These are phyloP conservation scores for Austroboletus olivaceoglutinosus DNA, from an alignment of 1,284 basidiomycete genomes.

Conservation along the genomic window DNA sequence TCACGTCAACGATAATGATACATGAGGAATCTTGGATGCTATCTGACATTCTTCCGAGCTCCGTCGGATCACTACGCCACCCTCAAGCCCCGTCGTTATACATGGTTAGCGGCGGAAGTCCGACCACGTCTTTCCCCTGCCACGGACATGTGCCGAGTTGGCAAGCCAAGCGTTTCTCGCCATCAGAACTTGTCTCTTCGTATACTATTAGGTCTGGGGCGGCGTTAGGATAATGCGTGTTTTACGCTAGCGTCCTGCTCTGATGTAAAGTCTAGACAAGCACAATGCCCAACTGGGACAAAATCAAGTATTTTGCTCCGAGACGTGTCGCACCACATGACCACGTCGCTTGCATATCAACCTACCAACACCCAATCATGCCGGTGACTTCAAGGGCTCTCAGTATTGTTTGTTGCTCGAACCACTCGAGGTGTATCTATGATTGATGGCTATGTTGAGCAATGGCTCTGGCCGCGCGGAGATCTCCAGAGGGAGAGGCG, in stretches of 20 bases:
- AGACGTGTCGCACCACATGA: background rate
- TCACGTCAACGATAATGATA: background rate
- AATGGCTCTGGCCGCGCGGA: too few relatives aligned
- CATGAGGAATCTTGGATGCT: slow-evolving; percentile 2
- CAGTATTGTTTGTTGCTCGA: background rate
- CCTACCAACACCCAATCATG: background rate
- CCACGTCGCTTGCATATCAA: background rate
- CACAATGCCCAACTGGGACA: too few relatives aligned
- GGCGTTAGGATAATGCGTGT: background rate
- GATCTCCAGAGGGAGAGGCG: too few relatives aligned
- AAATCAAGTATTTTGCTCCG: background rate
- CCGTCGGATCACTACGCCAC: slow-evolving; percentile 11
- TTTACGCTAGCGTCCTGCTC: background rate
- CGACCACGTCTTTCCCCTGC: background rate
- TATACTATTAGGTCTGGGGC: background rate
- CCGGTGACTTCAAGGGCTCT: background rate
- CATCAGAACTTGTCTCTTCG: background rate
- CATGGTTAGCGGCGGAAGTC: background rate
- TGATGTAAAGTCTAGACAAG: background rate
- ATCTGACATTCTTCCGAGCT: background rate
- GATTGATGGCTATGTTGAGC: background rate
- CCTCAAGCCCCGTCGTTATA: slow-evolving; percentile 3
- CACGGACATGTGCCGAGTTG: background rate
- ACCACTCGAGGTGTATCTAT: background rate
- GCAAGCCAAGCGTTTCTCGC: background rate